Evolutionary conservation across 352 stramenopile genomes (phyloP).

Genomic region (Blastocystis sp.): DNA sequence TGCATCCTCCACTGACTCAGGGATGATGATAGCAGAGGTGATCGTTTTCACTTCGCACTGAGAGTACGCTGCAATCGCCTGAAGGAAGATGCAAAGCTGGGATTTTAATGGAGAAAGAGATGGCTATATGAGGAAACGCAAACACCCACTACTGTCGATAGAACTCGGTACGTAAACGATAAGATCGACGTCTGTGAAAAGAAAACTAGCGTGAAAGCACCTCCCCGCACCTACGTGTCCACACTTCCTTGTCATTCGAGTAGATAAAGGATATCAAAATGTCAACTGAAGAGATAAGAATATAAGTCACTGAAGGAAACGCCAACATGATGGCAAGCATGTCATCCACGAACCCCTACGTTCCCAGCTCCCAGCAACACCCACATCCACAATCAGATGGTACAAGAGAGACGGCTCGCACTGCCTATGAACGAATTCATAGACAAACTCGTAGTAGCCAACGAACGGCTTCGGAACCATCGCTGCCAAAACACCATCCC

Average conservation of each 20-base stretch:
- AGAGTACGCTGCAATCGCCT: not conserved
- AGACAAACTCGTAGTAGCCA: conserved; percentile 34
- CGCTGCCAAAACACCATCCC: not conserved
- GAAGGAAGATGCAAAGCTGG: conserved; percentile 28
- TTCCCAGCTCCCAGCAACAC: not conserved
- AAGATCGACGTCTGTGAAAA: not conserved
- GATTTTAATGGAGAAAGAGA: conserved; percentile 21
- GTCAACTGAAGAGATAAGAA: conserved; percentile 16
- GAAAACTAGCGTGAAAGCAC: not conserved
- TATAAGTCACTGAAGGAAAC: conserved; percentile 4
- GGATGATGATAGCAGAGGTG: not conserved
- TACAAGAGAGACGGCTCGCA: not conserved
- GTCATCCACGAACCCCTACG: not conserved
- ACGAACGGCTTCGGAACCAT: conserved; percentile 8
- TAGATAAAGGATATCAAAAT: conserved; percentile 29
- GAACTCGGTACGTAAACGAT: not conserved
- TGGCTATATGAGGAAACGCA: not conserved
- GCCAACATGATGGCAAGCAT: not conserved
- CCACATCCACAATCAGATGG: not conserved
- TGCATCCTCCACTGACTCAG: not conserved
- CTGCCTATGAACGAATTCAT: not conserved
- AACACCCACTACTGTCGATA: not conserved
- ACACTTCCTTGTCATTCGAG: not conserved
- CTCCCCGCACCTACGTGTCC: not conserved
- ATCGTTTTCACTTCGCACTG: not conserved